Evolutionary conservation across 1,284 basidiomycete genomes (phyloP).

Genomic region (Ganoderma sinense): DNA sequence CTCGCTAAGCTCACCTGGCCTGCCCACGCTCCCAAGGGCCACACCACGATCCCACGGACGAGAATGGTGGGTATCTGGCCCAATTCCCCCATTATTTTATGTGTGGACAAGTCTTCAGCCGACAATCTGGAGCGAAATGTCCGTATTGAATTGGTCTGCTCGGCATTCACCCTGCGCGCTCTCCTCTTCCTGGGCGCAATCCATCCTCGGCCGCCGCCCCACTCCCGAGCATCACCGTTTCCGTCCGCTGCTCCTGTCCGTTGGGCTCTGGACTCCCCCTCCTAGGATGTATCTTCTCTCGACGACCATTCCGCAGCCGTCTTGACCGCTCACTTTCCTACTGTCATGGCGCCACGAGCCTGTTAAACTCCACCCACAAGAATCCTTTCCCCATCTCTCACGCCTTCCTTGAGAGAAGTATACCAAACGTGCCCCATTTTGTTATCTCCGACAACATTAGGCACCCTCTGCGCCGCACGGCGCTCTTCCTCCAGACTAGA

Average conservation of each 20-base stretch:
- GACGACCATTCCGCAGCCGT: conserved; percentile 23
- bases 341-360: conserved; percentile 25
- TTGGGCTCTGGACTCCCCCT: conserved; percentile 18
- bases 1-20: background rate
- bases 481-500: conserved; percentile 28
- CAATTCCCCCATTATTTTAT: background rate
- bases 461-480: conserved; percentile 21
- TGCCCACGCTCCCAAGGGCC: background rate
- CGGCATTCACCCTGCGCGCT: conserved; percentile 26
- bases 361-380: conserved; percentile 23
- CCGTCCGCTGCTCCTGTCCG: conserved; percentile 12
- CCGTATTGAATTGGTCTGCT: conserved; percentile 18
- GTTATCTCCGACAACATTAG: conserved; percentile 28
- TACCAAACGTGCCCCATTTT: conserved; percentile 23
- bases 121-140: conserved; percentile 21
- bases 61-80: background rate
- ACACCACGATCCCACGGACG: conserved; percentile 16
- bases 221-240: conserved; percentile 26
- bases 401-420: conserved; percentile 27
- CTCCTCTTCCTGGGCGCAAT: conserved; percentile 24
- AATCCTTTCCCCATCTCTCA: conserved; percentile 20
- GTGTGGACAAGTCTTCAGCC: conserved; percentile 17
- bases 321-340: conserved; percentile 7
- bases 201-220: conserved; percentile 25
- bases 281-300: conserved; percentile 28